Percentiles rank a stretch among this genome's conserved stretches.
phyloP scores from a whole-genome alignment of 306 rosid genomes.

The Vigna mungo region DNA sequence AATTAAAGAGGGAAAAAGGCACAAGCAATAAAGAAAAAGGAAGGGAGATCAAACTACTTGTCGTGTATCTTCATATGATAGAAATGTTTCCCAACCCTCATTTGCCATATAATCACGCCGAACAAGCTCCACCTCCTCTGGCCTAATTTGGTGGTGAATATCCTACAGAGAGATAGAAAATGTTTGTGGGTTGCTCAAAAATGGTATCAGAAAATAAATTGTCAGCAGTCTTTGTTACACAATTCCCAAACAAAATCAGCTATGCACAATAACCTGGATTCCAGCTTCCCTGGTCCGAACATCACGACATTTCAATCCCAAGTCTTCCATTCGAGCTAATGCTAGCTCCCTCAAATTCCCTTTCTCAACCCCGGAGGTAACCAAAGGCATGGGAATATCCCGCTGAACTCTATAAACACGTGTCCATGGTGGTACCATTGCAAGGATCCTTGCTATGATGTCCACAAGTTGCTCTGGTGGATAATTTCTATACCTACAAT shows the following conservation, averaged over 20 bases:
- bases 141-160: slow-evolving; percentile 92
- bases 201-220: not conserved
- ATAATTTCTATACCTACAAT: slow-evolving; percentile 89
- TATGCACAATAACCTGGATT: slow-evolving; percentile 71
- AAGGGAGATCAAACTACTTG: slow-evolving; percentile 62
- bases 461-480: slow-evolving; percentile 99
- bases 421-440: slow-evolving; percentile 99
- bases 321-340: slow-evolving; percentile 95
- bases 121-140: slow-evolving; percentile 94
- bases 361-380: slow-evolving; percentile 98
- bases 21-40: not conserved
- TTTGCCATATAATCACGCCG: slow-evolving; percentile 94
- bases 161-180: slow-evolving; percentile 60
- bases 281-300: slow-evolving; percentile 99
- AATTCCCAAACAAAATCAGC: slow-evolving; percentile 28
- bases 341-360: slow-evolving; percentile 97
- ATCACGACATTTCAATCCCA: slow-evolving; percentile 96
- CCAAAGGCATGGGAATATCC: slow-evolving; percentile 98
- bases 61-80: slow-evolving; percentile 89
- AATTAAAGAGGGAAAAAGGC: slow-evolving; percentile 3
- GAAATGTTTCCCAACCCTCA: slow-evolving; percentile 99
- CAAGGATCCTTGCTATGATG: slow-evolving; percentile 90
- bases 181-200: slow-evolving; percentile 33
- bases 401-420: slow-evolving; percentile 99
- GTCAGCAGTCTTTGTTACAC: slow-evolving; percentile 7